Conservation (phyloP, 2,329 filamentous ascomycete genomes). For the Iodosphaeria phyllophila region DNA sequence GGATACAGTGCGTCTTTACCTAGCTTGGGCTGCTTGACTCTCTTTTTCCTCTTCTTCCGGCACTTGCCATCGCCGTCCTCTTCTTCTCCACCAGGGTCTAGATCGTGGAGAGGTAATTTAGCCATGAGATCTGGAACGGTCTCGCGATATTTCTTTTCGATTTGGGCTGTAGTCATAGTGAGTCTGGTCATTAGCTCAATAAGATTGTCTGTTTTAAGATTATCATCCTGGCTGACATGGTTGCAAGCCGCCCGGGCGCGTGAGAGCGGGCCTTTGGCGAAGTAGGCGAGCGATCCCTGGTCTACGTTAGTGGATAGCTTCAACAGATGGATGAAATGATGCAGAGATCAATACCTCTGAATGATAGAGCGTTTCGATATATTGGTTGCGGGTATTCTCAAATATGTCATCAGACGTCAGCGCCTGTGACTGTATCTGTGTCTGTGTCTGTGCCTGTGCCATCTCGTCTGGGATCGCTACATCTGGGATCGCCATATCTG, state of each 20-base stretch:
- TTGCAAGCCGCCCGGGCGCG: constrained; percentile 54
- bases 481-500: too few species aligned
- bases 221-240: constrained; percentile 41
- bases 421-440: too few species aligned
- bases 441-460: constrained; percentile 11
- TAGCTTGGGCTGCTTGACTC: constrained; percentile 48
- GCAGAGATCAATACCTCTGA: constrained; percentile 36
- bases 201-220: constrained; percentile 41
- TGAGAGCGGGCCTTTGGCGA: constrained; percentile 65
- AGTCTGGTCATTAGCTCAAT: constrained; percentile 50
- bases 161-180: constrained; percentile 43
- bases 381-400: constrained; percentile 36
- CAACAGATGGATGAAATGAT: neutral
- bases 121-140: constrained; percentile 43
- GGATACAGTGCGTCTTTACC: constrained; percentile 53
- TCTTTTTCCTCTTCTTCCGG: constrained; percentile 28
- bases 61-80: constrained; percentile 29
- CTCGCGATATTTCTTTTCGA: constrained; percentile 68
- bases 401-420: constrained; percentile 33
- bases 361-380: constrained; percentile 42
- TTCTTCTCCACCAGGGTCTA: constrained; percentile 37
- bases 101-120: constrained; percentile 33
- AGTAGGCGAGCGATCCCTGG: constrained; percentile 63
- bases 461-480: constrained; percentile 6
- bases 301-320: constrained; percentile 18